Conservation (phyloP, 164 flowering plant genomes). For the Berberis thunbergii region DNA sequence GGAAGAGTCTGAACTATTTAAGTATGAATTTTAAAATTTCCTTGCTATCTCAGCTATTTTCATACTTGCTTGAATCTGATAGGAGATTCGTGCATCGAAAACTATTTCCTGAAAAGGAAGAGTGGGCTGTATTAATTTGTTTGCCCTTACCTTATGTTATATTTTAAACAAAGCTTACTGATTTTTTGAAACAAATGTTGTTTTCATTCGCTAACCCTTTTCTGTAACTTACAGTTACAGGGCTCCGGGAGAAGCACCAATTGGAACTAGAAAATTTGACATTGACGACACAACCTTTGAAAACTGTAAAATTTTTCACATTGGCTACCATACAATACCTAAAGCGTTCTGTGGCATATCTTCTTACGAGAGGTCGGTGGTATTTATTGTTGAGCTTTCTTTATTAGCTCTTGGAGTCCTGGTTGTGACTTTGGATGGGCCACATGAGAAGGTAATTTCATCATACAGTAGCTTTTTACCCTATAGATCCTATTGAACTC, state of each 20-base stretch:
- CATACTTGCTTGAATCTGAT: no score
- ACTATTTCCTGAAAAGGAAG: no score
- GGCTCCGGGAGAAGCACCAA: constrained; percentile 41
- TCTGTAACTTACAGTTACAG: constrained; percentile 34
- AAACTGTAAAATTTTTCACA: constrained; percentile 52
- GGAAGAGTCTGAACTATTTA: no score
- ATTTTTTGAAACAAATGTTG: neutral
- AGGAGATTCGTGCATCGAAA: no score
- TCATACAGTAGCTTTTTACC: no score
- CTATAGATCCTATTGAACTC: neutral
- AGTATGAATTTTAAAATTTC: no score
- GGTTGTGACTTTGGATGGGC: constrained; percentile 55
- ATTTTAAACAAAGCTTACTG: no score
- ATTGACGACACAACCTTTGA: constrained; percentile 53
- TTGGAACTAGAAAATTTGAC: constrained; percentile 63
- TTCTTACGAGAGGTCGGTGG: constrained; percentile 64
- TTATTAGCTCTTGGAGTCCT: constrained; percentile 26
- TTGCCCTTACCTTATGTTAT: no score
- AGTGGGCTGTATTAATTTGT: no score
- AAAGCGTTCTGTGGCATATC: constrained; percentile 37
- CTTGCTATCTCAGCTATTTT: no score
- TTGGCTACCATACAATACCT: constrained; percentile 45
- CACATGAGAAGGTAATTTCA: constrained; percentile 69
- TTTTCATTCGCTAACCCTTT: neutral
- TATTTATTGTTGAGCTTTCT: constrained; percentile 36